Evolutionary conservation across 768 basidiomycete genomes (phyloP), one percentile per base, ranked within the genome.

Genomic region (Cystoderma amianthinum): DNA sequence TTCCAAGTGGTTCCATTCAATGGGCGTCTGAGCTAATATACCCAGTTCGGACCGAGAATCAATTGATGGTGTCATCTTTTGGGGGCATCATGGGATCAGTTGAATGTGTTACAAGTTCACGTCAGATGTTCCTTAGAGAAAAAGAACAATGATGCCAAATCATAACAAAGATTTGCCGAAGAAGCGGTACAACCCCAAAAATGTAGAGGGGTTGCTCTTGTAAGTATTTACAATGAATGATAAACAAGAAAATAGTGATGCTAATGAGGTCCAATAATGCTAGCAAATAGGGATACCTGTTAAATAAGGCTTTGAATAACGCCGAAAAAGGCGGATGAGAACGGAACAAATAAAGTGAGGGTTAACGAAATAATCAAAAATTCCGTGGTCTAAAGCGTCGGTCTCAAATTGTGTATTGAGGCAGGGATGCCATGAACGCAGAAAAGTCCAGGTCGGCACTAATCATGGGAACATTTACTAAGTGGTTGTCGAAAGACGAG

Each of bases 401-500:
- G 21, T 38, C 36, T 56, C 44, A 60, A 36, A 62, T 52, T 36
- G 53, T 45, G 44, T 61, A 63, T 21, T 51, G 49, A 7, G 55
- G 53, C 15, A 63, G 48, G 7, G 62, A 58, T 38, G 53, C 53
- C 60, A 65, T 60, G 52, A 65, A 57, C 22, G 61, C 51, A 35
- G 61, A 61, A 45, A 64, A 64, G 39, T 59, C 58, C 16, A 60
- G 47, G 44, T 58, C 52, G 46, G 57, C 49, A 21, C 49, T 49
- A 4, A 48, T 49, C 52, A 60, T 57, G 41, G 56, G 52, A 35
- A 52, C 38, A 25, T 54, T 49, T 28, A 49, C 40, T 32, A 44
- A 36, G 38, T 51, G 41, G 19, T 48, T 39, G 21, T 49, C 48
- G 51, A 54, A 59, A 25, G 42, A 40, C 39, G 37, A 32, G 47